A percentile compares a stretch with the other conserved stretches of the same genome.
Conservation (phyloP, 306 rosid species). For the Prunus kanzakura region DNA sequence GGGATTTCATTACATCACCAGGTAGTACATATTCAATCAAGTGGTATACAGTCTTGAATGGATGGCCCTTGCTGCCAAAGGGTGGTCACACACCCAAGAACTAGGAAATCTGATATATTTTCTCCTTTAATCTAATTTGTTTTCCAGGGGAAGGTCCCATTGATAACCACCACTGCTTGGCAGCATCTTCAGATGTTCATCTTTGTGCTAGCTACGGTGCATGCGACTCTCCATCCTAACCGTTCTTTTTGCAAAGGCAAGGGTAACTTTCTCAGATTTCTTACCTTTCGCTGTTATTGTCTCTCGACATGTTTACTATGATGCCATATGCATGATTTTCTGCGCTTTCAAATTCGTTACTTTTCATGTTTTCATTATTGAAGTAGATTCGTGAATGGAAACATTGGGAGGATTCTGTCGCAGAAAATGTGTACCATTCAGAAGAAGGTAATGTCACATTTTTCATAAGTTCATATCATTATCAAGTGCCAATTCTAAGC, state of each 20-base stretch:
- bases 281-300: not conserved
- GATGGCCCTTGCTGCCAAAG: not conserved
- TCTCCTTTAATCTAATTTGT: too few relatives aligned
- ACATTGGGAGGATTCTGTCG: slow-evolving; percentile 31
- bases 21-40: too few relatives aligned
- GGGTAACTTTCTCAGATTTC: not conserved
- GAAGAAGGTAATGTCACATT: slow-evolving; percentile 1
- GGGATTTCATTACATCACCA: too few relatives aligned
- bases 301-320: too few relatives aligned
- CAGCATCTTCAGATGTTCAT: not conserved
- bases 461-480: not conserved
- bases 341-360: not conserved
- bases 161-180: not conserved
- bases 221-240: slow-evolving; percentile 29
- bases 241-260: slow-evolving; percentile 24
- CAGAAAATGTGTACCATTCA: slow-evolving; percentile 6
- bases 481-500: not conserved
- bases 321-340: not conserved
- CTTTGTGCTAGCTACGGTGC: not conserved
- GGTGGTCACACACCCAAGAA: not conserved
- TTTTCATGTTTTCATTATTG: not conserved
- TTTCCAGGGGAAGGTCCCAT: not conserved
- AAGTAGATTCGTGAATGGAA: slow-evolving; percentile 32
- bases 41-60: too few relatives aligned
- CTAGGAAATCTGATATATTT: not conserved